Evolutionary conservation across 192 early-diverging fungal species (phyloP), one percentile per base, ranked within the genome.

Genomic region (Allomyces javanicus): DNA sequence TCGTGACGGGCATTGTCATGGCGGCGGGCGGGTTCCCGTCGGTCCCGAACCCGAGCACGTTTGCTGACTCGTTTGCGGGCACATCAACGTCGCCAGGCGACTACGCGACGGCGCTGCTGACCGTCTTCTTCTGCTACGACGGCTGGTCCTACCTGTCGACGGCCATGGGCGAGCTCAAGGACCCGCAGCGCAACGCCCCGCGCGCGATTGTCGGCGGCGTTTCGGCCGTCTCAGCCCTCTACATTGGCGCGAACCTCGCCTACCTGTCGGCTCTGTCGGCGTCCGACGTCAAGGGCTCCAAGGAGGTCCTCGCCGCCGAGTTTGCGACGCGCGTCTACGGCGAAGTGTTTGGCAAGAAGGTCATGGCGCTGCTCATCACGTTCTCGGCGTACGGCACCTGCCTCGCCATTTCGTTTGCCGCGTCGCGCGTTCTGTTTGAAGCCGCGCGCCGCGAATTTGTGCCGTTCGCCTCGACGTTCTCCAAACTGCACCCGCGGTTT

Each of bases 91-190:
- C 74, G n/a, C 73, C 73, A 0, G 70, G 73, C 25, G 64, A 73
- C 24, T 78, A 78, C 26, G 75, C 81, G 22, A 69, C 68, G 44
- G 81, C 81, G 40, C 62, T 84, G 63, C 78, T 75, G 44, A 77
- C 75, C 45, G 77, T 78, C 25, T 75, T 80, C 63, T 86, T 76
- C 73, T 77, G 78, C 17, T 82, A 82, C 71, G 76, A 78, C 44
- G 79, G 82, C 14, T 86, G 85, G 83, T 84, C 85, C 44, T 91
- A 89, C 66, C 70, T 90, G 21, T 88, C 87, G 65, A 90, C 89
- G 69, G 83, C 86, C 61, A 81, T 89, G 61, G 87, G 86, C 61
- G 91, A 93, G 78, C 86, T 93, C 79, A 85, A 88, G 68, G 76
- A 82, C 62, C 91, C 91, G 26, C 79, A 84, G 9, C 81, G 83